Base-by-base conservation (phyloP, 495 filamentous ascomycete genomes). In the Xylaria scruposa region DNA sequence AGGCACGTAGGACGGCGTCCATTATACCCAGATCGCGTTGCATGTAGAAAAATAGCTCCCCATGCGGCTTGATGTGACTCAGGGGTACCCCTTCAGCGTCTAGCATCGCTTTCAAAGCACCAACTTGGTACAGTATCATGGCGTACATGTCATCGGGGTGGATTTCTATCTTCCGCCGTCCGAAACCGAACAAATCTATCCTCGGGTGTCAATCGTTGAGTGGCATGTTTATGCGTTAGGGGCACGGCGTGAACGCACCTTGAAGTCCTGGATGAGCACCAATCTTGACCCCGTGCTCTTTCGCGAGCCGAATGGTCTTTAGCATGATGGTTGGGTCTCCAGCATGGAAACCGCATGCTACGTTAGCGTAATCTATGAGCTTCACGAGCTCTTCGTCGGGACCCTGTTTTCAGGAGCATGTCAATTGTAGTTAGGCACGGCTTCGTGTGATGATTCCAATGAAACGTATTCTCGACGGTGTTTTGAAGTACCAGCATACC, bases 11-110 rank as follows among this genome's bases (percentile, higher is more conserved):
- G 1, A 90, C 86, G 4, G 88, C 89, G 46, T 81, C 78, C 31
- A 87, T 85, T 8, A 85, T 66, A 15, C 83, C 81, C 42, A 81
- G 77, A 68, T 90, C 87, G 21, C 85, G 78, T 70, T 86, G 86
- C 83, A 88, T 87, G 82, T 88, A 88, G 26, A 86, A 84, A 71
- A 87, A 89, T 0, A 90, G 77, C 31, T 85, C 81, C 5, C 87
- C 86, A 70, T 90, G 87, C 17, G 88, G 87, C 73, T 91, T 91
- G 54, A 91, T 85, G 69, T 91, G 89, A 71, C 88, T 81, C 51
- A 91, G 76, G 6, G 79, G 81, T 4, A 89, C 78, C 8, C 80
- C 84, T 75, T 90, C 89, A 0, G 81, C 81, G 33, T 88, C 84
- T 19, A 90, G 77, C 61, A 90, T 88, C 4, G 75, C 89, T 42